Base-by-base conservation (phyloP, 1,284 basidiomycete species). In the Marasmius sp. region DNA sequence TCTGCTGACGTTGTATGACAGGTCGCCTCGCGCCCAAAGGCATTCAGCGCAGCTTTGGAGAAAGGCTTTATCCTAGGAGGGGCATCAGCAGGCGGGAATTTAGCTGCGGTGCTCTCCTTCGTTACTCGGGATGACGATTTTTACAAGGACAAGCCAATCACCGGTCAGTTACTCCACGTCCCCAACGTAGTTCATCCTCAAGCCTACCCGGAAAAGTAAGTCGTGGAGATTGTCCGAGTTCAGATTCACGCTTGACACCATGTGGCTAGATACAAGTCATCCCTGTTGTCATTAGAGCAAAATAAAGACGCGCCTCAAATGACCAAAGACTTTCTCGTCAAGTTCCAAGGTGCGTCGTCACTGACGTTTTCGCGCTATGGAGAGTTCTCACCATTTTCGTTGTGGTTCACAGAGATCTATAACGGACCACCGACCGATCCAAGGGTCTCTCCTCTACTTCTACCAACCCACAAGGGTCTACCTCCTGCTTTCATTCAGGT, bases 21-120 rank as follows among this genome's bases (percentile, higher is more conserved):
- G 61, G 51, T 60, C 11, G 58, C 43, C n/a, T 33, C 37, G 0
- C 49, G 61, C 37, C 47, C 59, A 6, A 11, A 50, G 2, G 27
- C 41, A 9, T 55, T 66, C n/a, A 51, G 18, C 5, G 65, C 58
- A 1, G 41, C 41, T 20, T 43, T 58, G 1, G 33, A 41, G 14
- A 61, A 61, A 20, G 65, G 65, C 2, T 63, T 66, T 36, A 48
- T 66, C n/a, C 12, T 66, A 34, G 61, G 43, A 18, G 65, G 65
- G 1, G 49, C 45, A 3, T 66, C 63, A 0, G 60, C 59, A 10
- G 65, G 65, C 8, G 65, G 50, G 0, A 51, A 66, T 41, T 22
- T 54, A 9, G 49, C 59, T 36, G 58, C 62, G 2, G 54, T 57
- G 4, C 5, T 66, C 1, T 57, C 57, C 6, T 61, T 59, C 34